These are phyloP conservation scores for Hypomontagnella submonticulosa DNA, from an alignment of 495 filamentous ascomycete species.

Conservation along the genomic window DNA sequence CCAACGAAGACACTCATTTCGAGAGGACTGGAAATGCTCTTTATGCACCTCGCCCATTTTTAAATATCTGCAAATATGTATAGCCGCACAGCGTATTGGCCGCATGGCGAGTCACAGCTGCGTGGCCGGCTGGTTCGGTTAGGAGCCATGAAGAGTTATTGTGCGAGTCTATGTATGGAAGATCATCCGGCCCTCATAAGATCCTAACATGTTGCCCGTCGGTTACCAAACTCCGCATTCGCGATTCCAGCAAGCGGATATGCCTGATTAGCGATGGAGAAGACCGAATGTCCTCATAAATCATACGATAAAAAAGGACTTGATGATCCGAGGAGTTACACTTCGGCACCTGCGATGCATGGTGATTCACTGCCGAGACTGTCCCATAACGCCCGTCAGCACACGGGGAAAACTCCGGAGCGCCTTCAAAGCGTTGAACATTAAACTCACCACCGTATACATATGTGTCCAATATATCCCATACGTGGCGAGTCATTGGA, in stretches of 20 bases:
- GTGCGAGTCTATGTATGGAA: constrained; percentile 10
- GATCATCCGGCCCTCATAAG: constrained; percentile 28
- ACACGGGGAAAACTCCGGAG: constrained; percentile 15
- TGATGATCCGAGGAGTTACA: constrained; percentile 28
- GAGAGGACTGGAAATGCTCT: constrained; percentile 17
- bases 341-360: constrained; percentile 40
- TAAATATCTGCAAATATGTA: constrained; percentile 10
- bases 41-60: constrained; percentile 37
- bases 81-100: constrained; percentile 1
- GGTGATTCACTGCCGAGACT: constrained; percentile 35
- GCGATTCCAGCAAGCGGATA: constrained; percentile 12
- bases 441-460: not conserved
- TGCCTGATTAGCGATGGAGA: constrained; percentile 15
- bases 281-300: constrained; percentile 16
- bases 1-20: constrained; percentile 20
- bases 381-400: constrained; percentile 5
- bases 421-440: not conserved
- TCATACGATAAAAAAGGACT: constrained; percentile 31
- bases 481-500: constrained; percentile 19
- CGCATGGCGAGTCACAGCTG: not conserved
- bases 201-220: constrained; percentile 26
- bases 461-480: not conserved
- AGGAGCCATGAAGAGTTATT: constrained; percentile 3
- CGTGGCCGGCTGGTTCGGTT: constrained; percentile 5
- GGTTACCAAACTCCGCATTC: constrained; percentile 7